Evolutionary conservation across 2,329 filamentous ascomycete species (phyloP).

Genomic region (Arthrobotrys iridis): DNA sequence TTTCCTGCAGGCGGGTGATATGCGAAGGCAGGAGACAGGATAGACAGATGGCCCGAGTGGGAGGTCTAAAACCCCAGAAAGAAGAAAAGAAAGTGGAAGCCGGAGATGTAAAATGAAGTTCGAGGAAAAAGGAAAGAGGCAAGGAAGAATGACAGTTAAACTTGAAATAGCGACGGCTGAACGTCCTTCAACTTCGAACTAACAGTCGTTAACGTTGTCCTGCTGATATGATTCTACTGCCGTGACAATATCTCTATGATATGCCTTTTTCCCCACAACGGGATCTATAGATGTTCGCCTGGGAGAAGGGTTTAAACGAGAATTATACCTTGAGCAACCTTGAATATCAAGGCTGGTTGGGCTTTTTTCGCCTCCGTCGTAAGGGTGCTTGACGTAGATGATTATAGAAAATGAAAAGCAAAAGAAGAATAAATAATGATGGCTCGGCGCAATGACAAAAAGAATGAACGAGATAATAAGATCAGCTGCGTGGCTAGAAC

Average conservation of each 20-base stretch:
- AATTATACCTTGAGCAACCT: slow-evolving; percentile 40
- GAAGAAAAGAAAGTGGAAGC: slow-evolving; percentile 31
- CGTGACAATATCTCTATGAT: slow-evolving; percentile 22
- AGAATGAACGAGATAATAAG: slow-evolving; percentile 22
- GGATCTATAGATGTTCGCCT: slow-evolving; percentile 40
- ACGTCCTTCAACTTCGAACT: slow-evolving; percentile 21
- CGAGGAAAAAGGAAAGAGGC: slow-evolving; percentile 3
- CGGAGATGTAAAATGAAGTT: slow-evolving; percentile 15
- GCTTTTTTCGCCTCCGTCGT: slow-evolving; percentile 24
- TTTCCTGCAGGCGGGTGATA: slow-evolving; percentile 55
- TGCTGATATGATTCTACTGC: slow-evolving; percentile 25
- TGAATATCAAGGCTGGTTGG: slow-evolving; percentile 19
- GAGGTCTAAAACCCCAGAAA: slow-evolving; percentile 49
- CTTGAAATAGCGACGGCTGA: slow-evolving; percentile 4
- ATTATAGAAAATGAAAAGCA: slow-evolving; percentile 1
- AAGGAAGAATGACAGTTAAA: background rate
- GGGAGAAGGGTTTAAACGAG: slow-evolving; percentile 47
- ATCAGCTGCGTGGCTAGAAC: slow-evolving; percentile 51
- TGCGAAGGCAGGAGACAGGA: slow-evolving; percentile 53
- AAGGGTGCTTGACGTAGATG: background rate
- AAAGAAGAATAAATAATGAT: background rate
- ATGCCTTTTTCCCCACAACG: slow-evolving; percentile 32
- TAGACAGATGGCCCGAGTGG: slow-evolving; percentile 22
- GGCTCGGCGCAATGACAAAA: slow-evolving; percentile 3
- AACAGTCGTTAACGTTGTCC: slow-evolving; percentile 26